Evolutionary conservation across 768 basidiomycete genomes (phyloP).

Genomic region (Mrakia blollopis): DNA sequence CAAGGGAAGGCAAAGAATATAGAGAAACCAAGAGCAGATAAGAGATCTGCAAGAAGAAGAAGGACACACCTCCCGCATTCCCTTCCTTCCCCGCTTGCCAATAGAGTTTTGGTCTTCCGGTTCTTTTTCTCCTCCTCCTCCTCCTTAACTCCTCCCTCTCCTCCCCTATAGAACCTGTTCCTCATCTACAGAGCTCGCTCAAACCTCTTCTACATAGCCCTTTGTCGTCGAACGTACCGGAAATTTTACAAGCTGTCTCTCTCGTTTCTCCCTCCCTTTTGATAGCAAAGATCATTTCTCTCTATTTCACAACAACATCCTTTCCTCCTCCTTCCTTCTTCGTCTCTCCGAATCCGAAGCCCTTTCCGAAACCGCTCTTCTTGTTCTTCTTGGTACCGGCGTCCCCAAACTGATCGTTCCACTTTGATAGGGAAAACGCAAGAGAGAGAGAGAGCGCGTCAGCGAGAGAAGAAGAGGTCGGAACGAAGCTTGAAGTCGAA

Average conservation of each 20-base stretch:
- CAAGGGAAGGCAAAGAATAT: not conserved
- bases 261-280: no score
- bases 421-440: conserved; percentile 52
- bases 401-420: conserved; percentile 94
- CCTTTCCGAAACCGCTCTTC: conserved; percentile 79
- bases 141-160: no score
- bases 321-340: not conserved
- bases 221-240: no score
- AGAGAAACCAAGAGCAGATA: not conserved
- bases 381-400: conserved; percentile 62
- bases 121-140: no score
- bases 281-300: no score
- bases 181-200: no score
- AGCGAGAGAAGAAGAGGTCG: not conserved
- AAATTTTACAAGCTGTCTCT: no score
- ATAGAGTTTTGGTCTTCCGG: no score
- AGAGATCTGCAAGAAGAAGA: not conserved
- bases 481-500: conserved; percentile 48
- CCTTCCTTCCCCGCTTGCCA: not conserved
- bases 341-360: conserved; percentile 67
- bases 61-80: not conserved
- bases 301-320: no score
- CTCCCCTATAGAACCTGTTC: no score
- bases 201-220: no score
- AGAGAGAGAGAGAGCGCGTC: conserved; percentile 37